Conservation (phyloP, 108 stramenopile genomes). For the Pelagomonas calceolata region DNA sequence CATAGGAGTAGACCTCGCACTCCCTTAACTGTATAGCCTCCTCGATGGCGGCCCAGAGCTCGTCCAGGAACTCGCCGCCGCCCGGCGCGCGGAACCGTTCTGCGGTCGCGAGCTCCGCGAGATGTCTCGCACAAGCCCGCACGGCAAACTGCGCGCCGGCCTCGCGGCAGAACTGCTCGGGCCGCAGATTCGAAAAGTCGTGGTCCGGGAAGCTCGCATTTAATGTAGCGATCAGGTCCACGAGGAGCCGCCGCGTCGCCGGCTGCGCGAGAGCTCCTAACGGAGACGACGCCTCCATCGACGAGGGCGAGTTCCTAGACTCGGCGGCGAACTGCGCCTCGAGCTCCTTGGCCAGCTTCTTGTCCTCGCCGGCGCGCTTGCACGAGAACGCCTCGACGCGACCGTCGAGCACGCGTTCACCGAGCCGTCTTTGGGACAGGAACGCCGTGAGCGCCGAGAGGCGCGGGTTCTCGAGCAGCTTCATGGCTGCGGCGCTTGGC, state of each 20-base stretch:
- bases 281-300: neutral
- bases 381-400: slow-evolving; percentile 29
- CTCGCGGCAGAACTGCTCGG: slow-evolving; percentile 61
- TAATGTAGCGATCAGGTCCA: slow-evolving; percentile 78
- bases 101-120: neutral
- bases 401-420: slow-evolving; percentile 22
- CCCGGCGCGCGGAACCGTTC: no score
- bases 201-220: slow-evolving; percentile 87
- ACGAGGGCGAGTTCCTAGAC: neutral
- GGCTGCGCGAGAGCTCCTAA: slow-evolving; percentile 33
- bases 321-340: slow-evolving; percentile 4
- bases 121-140: neutral
- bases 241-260: slow-evolving; percentile 64
- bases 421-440: slow-evolving; percentile 15
- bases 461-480: slow-evolving; percentile 27
- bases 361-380: slow-evolving; percentile 32
- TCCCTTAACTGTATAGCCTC: slow-evolving; percentile 59
- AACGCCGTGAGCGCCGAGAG: slow-evolving; percentile 26
- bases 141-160: neutral
- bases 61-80: neutral
- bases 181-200: slow-evolving; percentile 65
- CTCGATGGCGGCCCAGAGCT: slow-evolving; percentile 36
- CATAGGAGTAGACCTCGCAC: slow-evolving; percentile 71
- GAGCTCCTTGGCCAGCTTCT: slow-evolving; percentile 22
- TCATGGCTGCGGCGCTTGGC: slow-evolving; percentile 14